Percentiles rank a stretch among this genome's conserved stretches.
Evolutionary conservation across 805 yeast species (phyloP).

Genomic region (Wickerhamiella vanderwaltii): DNA sequence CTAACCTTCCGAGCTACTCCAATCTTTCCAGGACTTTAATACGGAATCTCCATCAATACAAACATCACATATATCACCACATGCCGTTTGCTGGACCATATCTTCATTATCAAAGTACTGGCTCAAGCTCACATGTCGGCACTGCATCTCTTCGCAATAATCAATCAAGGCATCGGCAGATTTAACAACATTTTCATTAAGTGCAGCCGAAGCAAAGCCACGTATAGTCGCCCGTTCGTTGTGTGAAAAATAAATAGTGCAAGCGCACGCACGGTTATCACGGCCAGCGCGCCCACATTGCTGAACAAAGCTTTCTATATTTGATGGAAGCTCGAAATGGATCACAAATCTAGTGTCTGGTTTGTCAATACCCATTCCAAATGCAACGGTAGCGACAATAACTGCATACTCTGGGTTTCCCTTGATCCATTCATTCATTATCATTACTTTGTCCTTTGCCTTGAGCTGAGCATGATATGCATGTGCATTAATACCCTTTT

Average conservation of each 20-base stretch:
- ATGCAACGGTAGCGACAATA: slow-evolving; percentile 94
- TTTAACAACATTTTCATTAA: slow-evolving; percentile 39
- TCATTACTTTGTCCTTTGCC: slow-evolving; percentile 42
- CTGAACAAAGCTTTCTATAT: slow-evolving; percentile 90
- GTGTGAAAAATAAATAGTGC: slow-evolving; percentile 62
- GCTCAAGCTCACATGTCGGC: slow-evolving; percentile 19
- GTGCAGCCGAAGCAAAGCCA: slow-evolving; percentile 57
- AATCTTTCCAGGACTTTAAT: neutral
- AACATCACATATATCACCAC: slow-evolving; percentile 3
- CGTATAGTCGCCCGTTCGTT: slow-evolving; percentile 65
- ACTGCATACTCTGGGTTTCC: slow-evolving; percentile 44
- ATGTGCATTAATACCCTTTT: slow-evolving; percentile 51
- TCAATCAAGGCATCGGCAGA: slow-evolving; percentile 33
- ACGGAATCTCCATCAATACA: neutral
- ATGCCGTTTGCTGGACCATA: neutral
- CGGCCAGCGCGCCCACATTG: slow-evolving; percentile 98
- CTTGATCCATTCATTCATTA: slow-evolving; percentile 72
- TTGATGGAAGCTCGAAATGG: slow-evolving; percentile 78
- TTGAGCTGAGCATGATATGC: slow-evolving; percentile 87
- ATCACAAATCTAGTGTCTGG: slow-evolving; percentile 88
- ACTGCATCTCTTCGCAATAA: slow-evolving; percentile 49
- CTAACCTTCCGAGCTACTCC: too few species aligned
- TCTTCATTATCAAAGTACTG: slow-evolving; percentile 17
- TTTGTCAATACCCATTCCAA: slow-evolving; percentile 98
- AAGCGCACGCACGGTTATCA: slow-evolving; percentile 75